Evolutionary conservation across 23 red algal species (phyloP).

Genomic region (Gracilaria domingensis): DNA sequence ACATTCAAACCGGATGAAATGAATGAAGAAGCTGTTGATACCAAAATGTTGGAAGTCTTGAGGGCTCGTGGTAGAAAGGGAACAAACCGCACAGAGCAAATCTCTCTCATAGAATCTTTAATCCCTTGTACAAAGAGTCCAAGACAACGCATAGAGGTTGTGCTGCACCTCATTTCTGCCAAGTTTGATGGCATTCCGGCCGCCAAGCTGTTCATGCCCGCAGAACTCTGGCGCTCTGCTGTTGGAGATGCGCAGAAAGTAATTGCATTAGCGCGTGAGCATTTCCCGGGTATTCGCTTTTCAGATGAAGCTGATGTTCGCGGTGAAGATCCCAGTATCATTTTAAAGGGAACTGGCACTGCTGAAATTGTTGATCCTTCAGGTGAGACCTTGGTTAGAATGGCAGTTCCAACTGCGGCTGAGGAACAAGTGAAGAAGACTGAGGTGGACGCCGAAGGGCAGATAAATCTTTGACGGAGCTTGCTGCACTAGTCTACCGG

Average conservation of each 20-base stretch:
- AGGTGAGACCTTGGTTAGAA: conserved; percentile 45
- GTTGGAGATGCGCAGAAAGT: conserved; percentile 71
- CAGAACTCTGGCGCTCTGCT: conserved; percentile 80
- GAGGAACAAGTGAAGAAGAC: conserved; percentile 68
- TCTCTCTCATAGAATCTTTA: conserved; percentile 84
- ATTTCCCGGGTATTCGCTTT: conserved; percentile 85
- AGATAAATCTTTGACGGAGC: conserved; percentile 65
- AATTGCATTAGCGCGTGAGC: conserved; percentile 65
- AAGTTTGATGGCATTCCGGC: conserved; percentile 93
- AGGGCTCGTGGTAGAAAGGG: conserved; percentile 94
- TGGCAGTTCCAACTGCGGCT: conserved; percentile 41
- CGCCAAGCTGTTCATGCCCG: conserved; percentile 73
- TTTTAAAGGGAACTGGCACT: conserved; percentile 48
- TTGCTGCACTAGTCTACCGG: conserved; percentile 92
- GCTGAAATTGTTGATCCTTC: conserved; percentile 64
- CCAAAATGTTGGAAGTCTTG: conserved; percentile 84
- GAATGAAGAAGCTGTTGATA: conserved; percentile 81
- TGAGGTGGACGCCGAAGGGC: conserved; percentile 67
- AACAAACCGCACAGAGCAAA: conserved; percentile 88
- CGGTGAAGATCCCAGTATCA: conserved; percentile 48
- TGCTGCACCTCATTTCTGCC: conserved; percentile 90
- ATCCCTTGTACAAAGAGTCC: conserved; percentile 81
- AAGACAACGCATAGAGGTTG: conserved; percentile 80
- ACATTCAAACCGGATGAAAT: conserved; percentile 85
- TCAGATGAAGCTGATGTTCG: conserved; percentile 67